Evolutionary conservation across 2,329 filamentous ascomycete species (phyloP).

Genomic region (Sporothrix mexicana): DNA sequence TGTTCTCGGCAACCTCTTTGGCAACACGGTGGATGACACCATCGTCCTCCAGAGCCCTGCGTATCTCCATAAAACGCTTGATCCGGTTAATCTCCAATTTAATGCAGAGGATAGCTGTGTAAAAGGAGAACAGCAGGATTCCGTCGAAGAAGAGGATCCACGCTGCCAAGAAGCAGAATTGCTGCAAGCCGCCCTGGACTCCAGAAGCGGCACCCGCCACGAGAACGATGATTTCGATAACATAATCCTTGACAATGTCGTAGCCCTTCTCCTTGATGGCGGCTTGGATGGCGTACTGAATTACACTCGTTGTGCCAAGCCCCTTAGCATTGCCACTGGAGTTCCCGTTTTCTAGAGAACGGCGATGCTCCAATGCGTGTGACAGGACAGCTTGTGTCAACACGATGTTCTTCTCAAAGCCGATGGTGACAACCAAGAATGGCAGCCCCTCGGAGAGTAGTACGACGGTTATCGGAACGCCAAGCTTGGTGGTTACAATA

Average conservation of each 20-base stretch:
- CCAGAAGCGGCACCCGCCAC: constrained; percentile 87
- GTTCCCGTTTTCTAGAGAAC: not conserved
- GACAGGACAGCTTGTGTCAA: constrained; percentile 92
- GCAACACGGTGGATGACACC: constrained; percentile 88
- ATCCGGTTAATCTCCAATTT: constrained; percentile 99
- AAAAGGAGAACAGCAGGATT: constrained; percentile 94
- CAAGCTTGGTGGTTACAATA: constrained; percentile 88
- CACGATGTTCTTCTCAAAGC: constrained; percentile 98
- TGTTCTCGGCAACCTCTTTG: constrained; percentile 88
- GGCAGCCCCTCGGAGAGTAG: constrained; percentile 93
- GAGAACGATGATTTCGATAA: constrained; percentile 87
- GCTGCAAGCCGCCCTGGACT: constrained; percentile 92
- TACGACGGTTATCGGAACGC: constrained; percentile 91
- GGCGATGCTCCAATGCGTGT: constrained; percentile 78
- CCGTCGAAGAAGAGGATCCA: constrained; percentile 98
- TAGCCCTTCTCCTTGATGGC: constrained; percentile 93
- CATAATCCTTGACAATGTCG: constrained; percentile 92
- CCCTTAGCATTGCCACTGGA: constrained; percentile 46
- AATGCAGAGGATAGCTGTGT: constrained; percentile 95
- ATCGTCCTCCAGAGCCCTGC: constrained; percentile 94
- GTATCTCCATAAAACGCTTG: constrained; percentile 91
- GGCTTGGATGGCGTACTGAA: constrained; percentile 86
- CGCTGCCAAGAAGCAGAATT: constrained; percentile 96
- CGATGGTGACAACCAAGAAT: constrained; percentile 97
- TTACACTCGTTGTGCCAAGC: constrained; percentile 64